A percentile compares a stretch with the other conserved stretches of the same genome.
These are phyloP conservation scores for Coemansia sp. DNA, from an alignment of 371 early-diverging fungal genomes.

Conservation along the genomic window DNA sequence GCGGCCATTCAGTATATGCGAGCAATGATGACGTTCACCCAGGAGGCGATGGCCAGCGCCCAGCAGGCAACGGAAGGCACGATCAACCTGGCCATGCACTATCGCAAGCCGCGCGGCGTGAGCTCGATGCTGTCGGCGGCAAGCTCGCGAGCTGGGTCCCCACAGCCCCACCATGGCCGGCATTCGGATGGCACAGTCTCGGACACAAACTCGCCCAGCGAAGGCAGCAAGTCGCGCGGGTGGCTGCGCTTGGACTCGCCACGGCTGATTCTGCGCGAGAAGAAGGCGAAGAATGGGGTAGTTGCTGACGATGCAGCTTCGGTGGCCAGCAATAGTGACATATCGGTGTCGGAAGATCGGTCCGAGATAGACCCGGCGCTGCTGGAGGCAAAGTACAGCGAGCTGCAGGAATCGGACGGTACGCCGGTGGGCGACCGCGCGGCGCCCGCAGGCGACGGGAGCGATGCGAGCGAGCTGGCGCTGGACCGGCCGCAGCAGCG, in stretches of 20 bases:
- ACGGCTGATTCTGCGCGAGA: conserved; percentile 25
- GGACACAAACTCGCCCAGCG: conserved; percentile 7
- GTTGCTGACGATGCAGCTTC: conserved; percentile 8
- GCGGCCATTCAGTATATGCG: conserved; percentile 65
- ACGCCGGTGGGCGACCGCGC: background rate
- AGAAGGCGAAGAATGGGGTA: conserved; percentile 9
- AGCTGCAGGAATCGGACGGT: conserved; percentile 12
- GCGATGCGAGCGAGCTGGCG: conserved; percentile 3
- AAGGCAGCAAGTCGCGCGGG: conserved; percentile 1
- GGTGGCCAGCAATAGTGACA: conserved; percentile 11
- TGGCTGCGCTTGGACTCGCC: conserved; percentile 38
- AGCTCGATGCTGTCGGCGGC: conserved; percentile 44
- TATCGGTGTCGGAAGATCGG: conserved; percentile 1
- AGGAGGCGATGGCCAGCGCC: conserved; percentile 60
- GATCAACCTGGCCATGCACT: conserved; percentile 55
- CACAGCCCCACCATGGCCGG: background rate
- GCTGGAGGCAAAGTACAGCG: conserved; percentile 28
- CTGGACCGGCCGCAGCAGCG: conserved; percentile 23
- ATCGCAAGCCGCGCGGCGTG: conserved; percentile 54
- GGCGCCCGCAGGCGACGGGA: background rate
- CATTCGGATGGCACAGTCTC: background rate
- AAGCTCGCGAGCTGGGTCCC: conserved; percentile 17
- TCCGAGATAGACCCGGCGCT: conserved; percentile 16
- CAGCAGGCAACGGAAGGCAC: conserved; percentile 61
- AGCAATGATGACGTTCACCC: conserved; percentile 73